Evolutionary conservation across 169 alveolate species (phyloP), one percentile per base, ranked within the genome.

Genomic region (Ichthyophthirius multifiliis): DNA sequence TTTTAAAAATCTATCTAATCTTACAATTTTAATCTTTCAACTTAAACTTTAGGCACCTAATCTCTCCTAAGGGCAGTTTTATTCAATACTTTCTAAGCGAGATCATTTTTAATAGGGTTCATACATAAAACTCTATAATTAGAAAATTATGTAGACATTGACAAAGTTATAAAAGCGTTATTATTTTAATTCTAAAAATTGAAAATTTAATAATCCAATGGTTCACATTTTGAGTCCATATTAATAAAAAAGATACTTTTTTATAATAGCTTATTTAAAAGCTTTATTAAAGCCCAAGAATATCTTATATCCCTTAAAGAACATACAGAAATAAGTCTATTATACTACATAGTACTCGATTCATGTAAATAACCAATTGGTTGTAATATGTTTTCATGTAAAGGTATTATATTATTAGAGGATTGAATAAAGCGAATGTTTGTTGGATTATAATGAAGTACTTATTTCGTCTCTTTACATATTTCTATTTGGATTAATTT

Each of bases 31-130:
- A 90, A 85, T 71, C 95, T 79, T 71, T 90, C 95, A 30, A 90
- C 87, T 55, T 55, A 55, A 0, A 92, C 76, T 48, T 83, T 90
- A 0, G 94, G 95, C 23, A 94, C 85, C 34, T 79, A 65, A 31
- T 92, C 96, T 78, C 94, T 82, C 39, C 47, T 39, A 10, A 90
- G 83, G n/a, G 89, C 18, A n/a, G 96, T 90, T 80, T 83, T 83
- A 41, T 86, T 89, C 13, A 92, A 65, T 7, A 90, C 92, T 46
- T 65, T 43, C 31, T 89, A 82, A 35, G 80, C 73, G 9, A 92
- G 67, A 37, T 90, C 95, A n/a, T 82, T 65, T 65, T 92, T 92
- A 16, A 88, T 88, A 9, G 90, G 93, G 35, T 74, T 34, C 48
- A 90, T 41, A 31, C 92, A 74, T 30, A 92, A 81, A n/a, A 75